Conservation (phyloP, 169 alveolate genomes). For the Plasmodium falciparum region DNA sequence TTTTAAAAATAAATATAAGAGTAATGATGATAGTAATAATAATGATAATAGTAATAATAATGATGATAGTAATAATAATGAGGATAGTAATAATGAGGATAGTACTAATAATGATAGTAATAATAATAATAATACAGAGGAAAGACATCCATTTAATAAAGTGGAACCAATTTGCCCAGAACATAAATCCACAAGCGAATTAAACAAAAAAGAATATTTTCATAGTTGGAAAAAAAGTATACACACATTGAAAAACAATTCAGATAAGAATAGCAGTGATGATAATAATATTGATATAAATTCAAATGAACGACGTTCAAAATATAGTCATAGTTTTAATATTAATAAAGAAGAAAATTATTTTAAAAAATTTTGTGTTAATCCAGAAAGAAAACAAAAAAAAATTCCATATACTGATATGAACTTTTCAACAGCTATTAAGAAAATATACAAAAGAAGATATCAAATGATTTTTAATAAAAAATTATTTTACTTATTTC, state of each 20-base stretch:
- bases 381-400: slow-evolving; percentile 21
- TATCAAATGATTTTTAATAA: slow-evolving; percentile 66
- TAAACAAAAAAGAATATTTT: neutral
- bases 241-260: slow-evolving; percentile 7
- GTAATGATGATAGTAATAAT: slow-evolving; percentile 3
- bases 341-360: slow-evolving; percentile 71
- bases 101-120: too few species aligned
- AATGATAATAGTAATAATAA: neutral
- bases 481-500: slow-evolving; percentile 52
- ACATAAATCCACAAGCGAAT: neutral
- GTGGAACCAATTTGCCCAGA: neutral
- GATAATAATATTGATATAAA: slow-evolving; percentile 11
- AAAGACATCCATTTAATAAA: too few species aligned
- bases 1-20: neutral
- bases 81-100: too few species aligned
- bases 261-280: slow-evolving; percentile 46
- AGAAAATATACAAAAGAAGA: slow-evolving; percentile 45
- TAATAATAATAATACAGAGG: too few species aligned
- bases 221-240: slow-evolving; percentile 3
- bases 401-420: slow-evolving; percentile 23
- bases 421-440: slow-evolving; percentile 30
- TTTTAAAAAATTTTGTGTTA: slow-evolving; percentile 38
- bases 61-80: too few species aligned
- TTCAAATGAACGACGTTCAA: slow-evolving; percentile 12
- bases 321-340: slow-evolving; percentile 18